These are phyloP conservation scores for Rusavskia elegans DNA, from an alignment of 495 filamentous ascomycete species.

Conservation along the genomic window DNA sequence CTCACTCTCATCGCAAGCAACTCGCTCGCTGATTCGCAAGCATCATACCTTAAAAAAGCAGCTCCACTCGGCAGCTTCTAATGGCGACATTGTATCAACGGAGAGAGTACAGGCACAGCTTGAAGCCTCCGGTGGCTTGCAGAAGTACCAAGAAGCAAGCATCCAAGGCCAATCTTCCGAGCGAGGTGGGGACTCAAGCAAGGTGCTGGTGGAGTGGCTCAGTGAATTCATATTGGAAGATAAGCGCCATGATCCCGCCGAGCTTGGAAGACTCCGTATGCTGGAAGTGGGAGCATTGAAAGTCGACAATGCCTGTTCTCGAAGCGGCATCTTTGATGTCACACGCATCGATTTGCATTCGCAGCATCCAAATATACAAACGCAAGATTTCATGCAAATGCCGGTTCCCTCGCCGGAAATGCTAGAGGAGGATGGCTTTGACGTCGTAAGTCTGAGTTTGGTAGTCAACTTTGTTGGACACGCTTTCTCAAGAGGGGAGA, in stretches of 20 bases:
- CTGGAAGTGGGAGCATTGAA: constrained; percentile 87
- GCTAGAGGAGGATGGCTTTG: constrained; percentile 46
- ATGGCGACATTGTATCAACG: constrained; percentile 42
- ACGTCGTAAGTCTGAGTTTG: constrained; percentile 83
- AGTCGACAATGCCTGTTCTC: constrained; percentile 68
- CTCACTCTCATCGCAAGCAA: constrained; percentile 63
- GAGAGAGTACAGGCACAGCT: constrained; percentile 43
- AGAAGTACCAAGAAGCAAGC: constrained; percentile 79
- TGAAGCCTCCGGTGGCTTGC: constrained; percentile 56
- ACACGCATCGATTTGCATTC: constrained; percentile 84
- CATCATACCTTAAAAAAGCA: constrained; percentile 77
- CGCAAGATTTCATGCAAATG: constrained; percentile 90
- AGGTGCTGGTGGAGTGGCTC: constrained; percentile 76
- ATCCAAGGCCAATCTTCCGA: constrained; percentile 68
- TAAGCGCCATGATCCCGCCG: constrained; percentile 11
- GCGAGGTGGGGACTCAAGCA: constrained; percentile 83
- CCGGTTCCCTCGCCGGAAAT: constrained; percentile 43
- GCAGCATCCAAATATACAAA: constrained; percentile 58
- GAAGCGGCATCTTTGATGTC: constrained; percentile 50
- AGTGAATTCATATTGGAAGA: constrained; percentile 18
- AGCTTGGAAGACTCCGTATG: constrained; percentile 35
- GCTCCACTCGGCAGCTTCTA: constrained; percentile 45
- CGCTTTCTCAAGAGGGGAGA: constrained; percentile 58
- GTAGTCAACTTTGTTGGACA: constrained; percentile 90
- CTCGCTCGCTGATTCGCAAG: constrained; percentile 63